Evolutionary conservation across 1,139 yeast genomes (phyloP), one percentile per base, ranked within the genome.

Genomic region (Blastobotrys buckinghamii): DNA sequence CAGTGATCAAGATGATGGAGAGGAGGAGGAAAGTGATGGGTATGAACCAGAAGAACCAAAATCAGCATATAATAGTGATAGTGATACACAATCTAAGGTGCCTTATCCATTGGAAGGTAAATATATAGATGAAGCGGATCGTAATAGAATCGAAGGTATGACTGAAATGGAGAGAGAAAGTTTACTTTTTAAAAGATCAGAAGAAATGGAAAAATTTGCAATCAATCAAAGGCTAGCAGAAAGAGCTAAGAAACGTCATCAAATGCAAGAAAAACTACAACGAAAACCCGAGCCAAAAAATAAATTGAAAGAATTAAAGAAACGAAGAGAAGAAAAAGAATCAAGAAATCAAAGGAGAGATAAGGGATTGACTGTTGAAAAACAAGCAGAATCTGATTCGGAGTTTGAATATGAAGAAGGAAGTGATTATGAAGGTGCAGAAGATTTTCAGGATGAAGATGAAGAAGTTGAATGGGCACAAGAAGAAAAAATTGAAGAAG

Each of bases 21-120:
- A 66, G 42, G 66, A 64, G 50, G 59, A 64, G 44, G 71, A 70
- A 48, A 62, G 52, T 6, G 33, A 24, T 24, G 42, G 42, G 7
- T 27, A 39, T 32, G 42, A 24, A 9, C 33, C 30, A 17, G 62
- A 51, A 22, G 41, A 36, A n/a, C 33, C 17, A 10, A 7, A 5
- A 22, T 22, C 24, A 27, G 69, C 62, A 3, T 73, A 66, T 30
- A 68, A 62, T 3, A 70, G 61, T n/a, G 73, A 64, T 2, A 73
- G 64, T 17, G 76, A 67, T 9, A 74, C 72, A 10, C 75, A 67
- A 4, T 74, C 68, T 2, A 75, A 68, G 29, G 68, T 64, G 8
- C 98, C 97, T 7, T 92, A 90, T 65, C 98, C 98, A 1, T 69
- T 92, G 50, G 97, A 89, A 63, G 96, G 96, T 15, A 88, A 88